Evolutionary conservation across 2,329 filamentous ascomycete genomes (phyloP), one percentile per base, ranked within the genome.

Genomic region (Fusarium oligoseptatum): DNA sequence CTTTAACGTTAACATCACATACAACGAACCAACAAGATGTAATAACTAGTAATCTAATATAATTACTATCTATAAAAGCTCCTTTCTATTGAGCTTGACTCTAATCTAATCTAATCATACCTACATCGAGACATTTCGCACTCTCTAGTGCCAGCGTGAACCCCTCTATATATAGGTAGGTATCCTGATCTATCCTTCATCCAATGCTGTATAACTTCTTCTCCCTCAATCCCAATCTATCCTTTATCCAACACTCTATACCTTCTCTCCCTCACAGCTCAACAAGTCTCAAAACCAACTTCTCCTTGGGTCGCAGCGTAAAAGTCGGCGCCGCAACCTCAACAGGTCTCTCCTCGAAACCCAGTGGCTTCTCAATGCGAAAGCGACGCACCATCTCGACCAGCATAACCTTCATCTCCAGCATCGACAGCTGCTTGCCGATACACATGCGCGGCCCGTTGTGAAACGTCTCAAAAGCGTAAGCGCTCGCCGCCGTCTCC

Each of bases 321-420:
- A 80, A 78, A 10, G 72, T 68, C 36, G 74, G 79, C 29, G 72
- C 70, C 43, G 65, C 74, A 37, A 80, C 67, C 72, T 75, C 72
- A 48, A 79, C 72, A 2, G 48, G 45, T 29, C 75, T 76, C 3
- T 68, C 66, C 24, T 72, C 70, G 7, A 43, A 66, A 6, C 73
- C 71, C 20, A 63, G 20, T 14, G 70, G 76, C 36, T 64, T 69
- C 34, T 80, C 72, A 27, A 84, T 77, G 17, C 67, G 67, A 67
- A 83, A 85, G 24, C 74, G 75, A 4, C 71, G 70, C 29, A 84
- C 68, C 55, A 84, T 65, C 66, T 81, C 80, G 4, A 80, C 70
- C 12, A 85, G 41, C 7, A 84, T 76, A 5, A 77, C 72, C 76
- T 85, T 85, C 73, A 85, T 81, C 73, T 84, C 83, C 60, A 84